Base-by-base conservation (phyloP, 2,329 filamentous ascomycete species). In the Cordyceps pruinosa region DNA sequence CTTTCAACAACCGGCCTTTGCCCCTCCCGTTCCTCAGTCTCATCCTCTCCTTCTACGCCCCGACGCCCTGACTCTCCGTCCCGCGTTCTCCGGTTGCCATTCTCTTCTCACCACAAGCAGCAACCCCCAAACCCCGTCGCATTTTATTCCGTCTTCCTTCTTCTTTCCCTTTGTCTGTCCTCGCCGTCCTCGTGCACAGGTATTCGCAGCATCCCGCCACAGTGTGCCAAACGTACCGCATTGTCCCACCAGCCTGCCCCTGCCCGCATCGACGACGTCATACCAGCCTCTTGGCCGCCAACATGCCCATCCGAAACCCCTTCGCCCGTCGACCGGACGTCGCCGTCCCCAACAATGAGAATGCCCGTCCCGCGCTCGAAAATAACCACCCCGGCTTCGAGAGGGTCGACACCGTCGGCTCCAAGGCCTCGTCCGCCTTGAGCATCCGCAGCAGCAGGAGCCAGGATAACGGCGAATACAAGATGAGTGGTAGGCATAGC, bases 291-390 rank as follows among this genome's bases (percentile, higher is more conserved):
- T 13, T 46, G 23, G 41, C 47, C 37, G 56, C 47, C 59, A 75
- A 62, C 58, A 89, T 89, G 86, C 81, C 84, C 61, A 88, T 90
- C 68, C 85, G 87, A 63, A 90, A 90, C 70, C 84, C 86, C 30
- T 88, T 90, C 68, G 75, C 80, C 57, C 82, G 82, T 65, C 85
- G 83, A 54, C 73, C 80, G 55, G 81, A 77, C 61, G 66, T 72
- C 51, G 67, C 69, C 61, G 66, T 74, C 47, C 41, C 58, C 42
- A 72, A 71, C 61, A 81, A 85, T 65, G 85, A 87, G 65, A 83
- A 80, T 64, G 66, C 72, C 59, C 76, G 73, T 51, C 70, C 72
- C 57, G 70, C 78, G 25, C 75, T 77, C 47, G 52, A 45, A 45
- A 41, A 56, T 12, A 57, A 66, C 37, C n/a, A 44, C 45, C 67